Evolutionary conservation across 192 early-diverging fungal species (phyloP), one percentile per base, ranked within the genome.

Genomic region (Mortierella claussenii): DNA sequence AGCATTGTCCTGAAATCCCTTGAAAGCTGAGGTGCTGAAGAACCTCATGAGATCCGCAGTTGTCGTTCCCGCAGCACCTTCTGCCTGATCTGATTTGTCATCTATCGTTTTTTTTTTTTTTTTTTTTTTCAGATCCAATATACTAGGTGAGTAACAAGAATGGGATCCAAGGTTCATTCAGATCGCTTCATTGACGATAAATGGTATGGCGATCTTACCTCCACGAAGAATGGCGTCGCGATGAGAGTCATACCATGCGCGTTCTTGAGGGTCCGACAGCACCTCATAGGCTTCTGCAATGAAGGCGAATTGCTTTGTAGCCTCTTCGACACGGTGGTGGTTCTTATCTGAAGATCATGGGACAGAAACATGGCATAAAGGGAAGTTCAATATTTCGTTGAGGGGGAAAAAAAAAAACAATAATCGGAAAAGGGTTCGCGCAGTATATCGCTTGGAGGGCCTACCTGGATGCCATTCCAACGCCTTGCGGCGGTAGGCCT

Each of bases 211-310:
- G n/a, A n/a, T n/a, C n/a, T n/a, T n/a, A 73, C 91, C 89, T 55
- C 91, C 95, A 37, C 94, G 89, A 53, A 97, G 82, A 70, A 98
- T 98, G 43, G 91, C 89, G 65, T 97, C 95, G 56, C 96, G 83
- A 76, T 97, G 96, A 50, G 89, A 87, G 79, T 98, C 96, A 43
- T 89, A 95, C 97, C 96, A 98, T 13, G 92, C 82, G n/a, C 96
- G 92, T 81, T 99, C 96, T 45, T 97, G 91, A 17, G 90, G 89
- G 81, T 99, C 96, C 37, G 88, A 93, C 33, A 99, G 81, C 2
- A 95, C 91, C 69, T 97, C 94, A 75, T 98, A 98, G 7, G 98
- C 98, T 57, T 94, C 86, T 63, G 93, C 94, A 51, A 99, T 92
- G 55, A 92, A 81, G 1, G 94, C 89, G 87, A 99, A 99, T 31